Conservation (phyloP, 2,329 filamentous ascomycete species). For the Exophiala sp. region DNA sequence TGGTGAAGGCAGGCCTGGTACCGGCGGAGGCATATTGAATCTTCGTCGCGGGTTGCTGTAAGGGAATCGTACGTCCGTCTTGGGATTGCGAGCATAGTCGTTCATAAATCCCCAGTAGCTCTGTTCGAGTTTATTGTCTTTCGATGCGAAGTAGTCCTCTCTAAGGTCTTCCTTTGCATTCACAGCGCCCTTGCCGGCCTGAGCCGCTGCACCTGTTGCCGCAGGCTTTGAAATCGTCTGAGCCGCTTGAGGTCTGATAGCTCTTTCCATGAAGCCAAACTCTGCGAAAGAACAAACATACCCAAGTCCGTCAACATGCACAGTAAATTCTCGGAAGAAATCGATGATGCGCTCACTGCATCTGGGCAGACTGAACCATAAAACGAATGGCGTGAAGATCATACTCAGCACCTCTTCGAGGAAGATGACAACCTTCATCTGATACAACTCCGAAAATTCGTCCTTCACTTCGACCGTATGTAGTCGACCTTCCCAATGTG, state of each 20-base stretch:
- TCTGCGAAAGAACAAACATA: slow-evolving; percentile 97
- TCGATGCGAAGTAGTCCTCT: slow-evolving; percentile 90
- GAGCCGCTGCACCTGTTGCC: slow-evolving; percentile 1
- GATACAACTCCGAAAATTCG: slow-evolving; percentile 87
- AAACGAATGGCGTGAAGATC: slow-evolving; percentile 82
- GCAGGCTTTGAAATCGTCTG: slow-evolving; percentile 35
- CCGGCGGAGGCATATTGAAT: slow-evolving; percentile 72
- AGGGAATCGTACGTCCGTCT: slow-evolving; percentile 61
- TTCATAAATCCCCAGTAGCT: slow-evolving; percentile 95
- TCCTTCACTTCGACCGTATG: slow-evolving; percentile 90
- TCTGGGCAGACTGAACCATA: slow-evolving; percentile 80
- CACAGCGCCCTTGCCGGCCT: neutral
- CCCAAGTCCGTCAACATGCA: slow-evolving; percentile 92
- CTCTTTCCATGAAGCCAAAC: slow-evolving; percentile 89
- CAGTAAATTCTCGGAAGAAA: slow-evolving; percentile 96
- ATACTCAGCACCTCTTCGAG: slow-evolving; percentile 89
- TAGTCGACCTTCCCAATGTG: slow-evolving; percentile 83
- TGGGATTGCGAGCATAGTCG: slow-evolving; percentile 77
- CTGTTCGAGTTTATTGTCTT: slow-evolving; percentile 97
- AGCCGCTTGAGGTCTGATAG: slow-evolving; percentile 36
- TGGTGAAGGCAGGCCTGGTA: slow-evolving; percentile 67
- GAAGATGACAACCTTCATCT: slow-evolving; percentile 88
- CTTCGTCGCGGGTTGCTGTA: slow-evolving; percentile 53
- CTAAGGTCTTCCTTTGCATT: slow-evolving; percentile 46
- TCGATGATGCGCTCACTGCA: slow-evolving; percentile 92